Base-by-base conservation (phyloP, 2,329 filamentous ascomycete species). In the Cladosporium sp. region DNA sequence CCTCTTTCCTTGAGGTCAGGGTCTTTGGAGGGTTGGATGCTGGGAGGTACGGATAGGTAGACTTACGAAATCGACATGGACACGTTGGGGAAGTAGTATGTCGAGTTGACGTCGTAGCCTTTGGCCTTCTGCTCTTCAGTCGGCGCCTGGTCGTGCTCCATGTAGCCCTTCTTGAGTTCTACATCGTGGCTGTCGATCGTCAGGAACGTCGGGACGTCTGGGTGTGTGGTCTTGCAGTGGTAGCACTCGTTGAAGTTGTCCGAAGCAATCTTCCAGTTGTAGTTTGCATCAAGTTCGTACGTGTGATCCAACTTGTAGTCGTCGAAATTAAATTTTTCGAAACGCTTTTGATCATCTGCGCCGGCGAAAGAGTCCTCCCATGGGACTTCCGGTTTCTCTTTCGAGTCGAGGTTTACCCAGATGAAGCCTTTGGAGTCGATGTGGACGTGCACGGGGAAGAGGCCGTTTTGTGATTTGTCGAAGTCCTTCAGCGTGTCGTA, bases 231-330 rank as follows among this genome's bases (percentile, higher is more conserved):
- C 59, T 79, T 78, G 74, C 82, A 85, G 73, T 85, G 83, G 64
- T 86, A 86, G 66, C 83, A 86, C 68, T 84, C 84, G 68, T 86
- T 86, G 75, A 84, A 86, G 73, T 86, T 85, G 66, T 86, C 83
- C 2, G 79, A 78, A 22, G 83, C 67, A 38, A 80, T 78, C 71
- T 85, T 84, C 82, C 82, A 85, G 73, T 84, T 84, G 68, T 78
- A 82, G 30, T 79, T 75, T 0, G 77, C 78, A 49, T 81, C 76
- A 74, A 82, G 79, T 62, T 82, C 78, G 50, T 81, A 84, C 9
- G 72, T 70, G 65, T 84, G 82, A 63, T 85, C 82, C 59, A 84
- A 84, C 15, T 70, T 65, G 67, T 84, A 87, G 52, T 84, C 72
- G 0, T 78, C 74, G 64, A 80, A 82, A 64, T 80, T 71, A 69